These are phyloP conservation scores for Candolleomyces aberdarensis DNA, from an alignment of 768 basidiomycete species.

Conservation along the genomic window DNA sequence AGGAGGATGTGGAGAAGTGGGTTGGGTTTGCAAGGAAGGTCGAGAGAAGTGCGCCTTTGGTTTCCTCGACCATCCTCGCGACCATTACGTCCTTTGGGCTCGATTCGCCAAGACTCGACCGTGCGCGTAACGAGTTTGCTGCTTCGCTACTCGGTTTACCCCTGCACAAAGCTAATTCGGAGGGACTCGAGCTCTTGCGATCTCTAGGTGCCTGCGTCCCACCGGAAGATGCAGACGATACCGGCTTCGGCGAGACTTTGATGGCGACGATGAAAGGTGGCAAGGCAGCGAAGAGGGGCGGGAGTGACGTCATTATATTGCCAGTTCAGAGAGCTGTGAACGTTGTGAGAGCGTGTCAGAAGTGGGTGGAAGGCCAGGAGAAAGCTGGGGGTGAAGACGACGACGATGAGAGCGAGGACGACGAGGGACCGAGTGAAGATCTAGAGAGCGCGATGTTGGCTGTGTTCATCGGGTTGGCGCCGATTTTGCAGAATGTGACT, in stretches of 20 bases:
- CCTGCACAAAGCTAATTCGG: constrained; percentile 55
- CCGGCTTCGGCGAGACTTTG: neutral
- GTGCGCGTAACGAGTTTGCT: constrained; percentile 88
- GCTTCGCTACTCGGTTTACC: constrained; percentile 71
- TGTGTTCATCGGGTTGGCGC: constrained; percentile 73
- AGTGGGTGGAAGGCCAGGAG: constrained; percentile 57
- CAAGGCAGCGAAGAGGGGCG: neutral
- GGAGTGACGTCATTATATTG: constrained; percentile 68
- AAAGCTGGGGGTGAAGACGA: constrained; percentile 42
- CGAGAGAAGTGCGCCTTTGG: constrained; percentile 64
- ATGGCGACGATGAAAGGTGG: neutral
- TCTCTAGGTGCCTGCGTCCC: neutral
- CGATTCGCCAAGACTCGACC: constrained; percentile 70
- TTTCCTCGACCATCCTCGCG: constrained; percentile 62
- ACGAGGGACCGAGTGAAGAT: constrained; percentile 64
- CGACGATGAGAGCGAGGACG: constrained; percentile 55
- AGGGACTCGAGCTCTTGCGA: constrained; percentile 48
- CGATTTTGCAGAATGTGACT: constrained; percentile 81
- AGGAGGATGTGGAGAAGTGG: constrained; percentile 79
- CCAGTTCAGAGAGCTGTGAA: constrained; percentile 85
- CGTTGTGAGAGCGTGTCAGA: constrained; percentile 77
- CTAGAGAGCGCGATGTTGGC: constrained; percentile 76
- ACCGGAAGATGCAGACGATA: neutral
- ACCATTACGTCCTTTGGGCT: constrained; percentile 59
- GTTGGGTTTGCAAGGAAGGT: constrained; percentile 61